Base-by-base conservation (phyloP, 2,329 filamentous ascomycete genomes). In the Graphiopsis chlorocephala region DNA sequence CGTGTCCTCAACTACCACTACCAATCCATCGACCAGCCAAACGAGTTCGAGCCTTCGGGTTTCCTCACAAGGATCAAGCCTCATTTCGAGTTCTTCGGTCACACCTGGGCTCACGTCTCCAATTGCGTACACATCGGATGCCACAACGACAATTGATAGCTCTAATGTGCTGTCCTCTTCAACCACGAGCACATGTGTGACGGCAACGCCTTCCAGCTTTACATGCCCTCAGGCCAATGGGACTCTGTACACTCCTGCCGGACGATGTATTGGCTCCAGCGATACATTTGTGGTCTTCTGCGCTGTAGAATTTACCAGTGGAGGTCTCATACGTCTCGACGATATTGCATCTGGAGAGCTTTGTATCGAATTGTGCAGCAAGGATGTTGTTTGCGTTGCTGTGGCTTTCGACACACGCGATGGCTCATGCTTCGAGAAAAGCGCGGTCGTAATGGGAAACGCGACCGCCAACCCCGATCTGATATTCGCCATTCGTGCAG, bases 211-310 rank as follows among this genome's bases (percentile, higher is more conserved):
- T 15, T 55, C 57, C 11, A 17, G 20, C 15, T n/a, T 61, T 8
- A 50, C 50, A 4, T 65, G 63, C 28, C 63, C 63, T 33, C 47
- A 58, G 7, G 35, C 63, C 3, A 65, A 65, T 17, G 63, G 63
- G n/a, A 65, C 63, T 5, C 26, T 61, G 14, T 65, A 65, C 35
- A 65, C 63, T n/a, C 63, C 63, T 38, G 47, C 57, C 23, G 63
- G 63, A n/a, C 35, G 17, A 26, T 65, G 63, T n/a, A 50, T 61
- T 31, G 63, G 47, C 4, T 60, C 56, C 20, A 42, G n/a, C 20
- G 47, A 60, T 4, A 61, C 33, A 3, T 65, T 59, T 31, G 35
- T 48, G 14, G 28, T 65, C 12, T 38, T 47, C 25, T 65, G 63
- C 26, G 62, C 35, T 12, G 11, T 45, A 10, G 63, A 65, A 7